A percentile compares a stretch with the other conserved stretches of the same genome.
Conservation (phyloP, 2,329 filamentous ascomycete species). For the Trichophyton equinum region DNA sequence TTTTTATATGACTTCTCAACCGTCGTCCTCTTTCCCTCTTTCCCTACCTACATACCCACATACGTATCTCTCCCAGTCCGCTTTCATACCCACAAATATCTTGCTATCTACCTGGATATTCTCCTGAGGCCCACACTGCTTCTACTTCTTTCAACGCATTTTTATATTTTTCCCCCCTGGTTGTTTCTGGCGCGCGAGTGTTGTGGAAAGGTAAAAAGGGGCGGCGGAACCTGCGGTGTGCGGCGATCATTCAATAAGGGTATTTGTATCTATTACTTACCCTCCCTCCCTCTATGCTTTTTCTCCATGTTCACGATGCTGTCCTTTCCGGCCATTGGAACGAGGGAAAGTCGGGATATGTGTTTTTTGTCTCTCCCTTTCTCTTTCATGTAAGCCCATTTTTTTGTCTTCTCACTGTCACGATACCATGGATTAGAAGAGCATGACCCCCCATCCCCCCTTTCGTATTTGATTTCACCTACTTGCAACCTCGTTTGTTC, state of each 20-base stretch:
- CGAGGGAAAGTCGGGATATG: background rate
- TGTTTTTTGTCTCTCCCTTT: background rate
- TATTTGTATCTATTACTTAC: background rate
- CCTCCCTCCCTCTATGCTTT: background rate
- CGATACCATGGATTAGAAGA: conserved; percentile 6
- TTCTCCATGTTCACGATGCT: background rate
- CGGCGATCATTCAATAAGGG: background rate
- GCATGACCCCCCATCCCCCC: background rate
- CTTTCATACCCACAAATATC: background rate
- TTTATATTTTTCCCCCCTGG: background rate
- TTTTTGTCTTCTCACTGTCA: conserved; percentile 2
- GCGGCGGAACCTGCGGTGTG: background rate
- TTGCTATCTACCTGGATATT: background rate
- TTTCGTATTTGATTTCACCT: background rate
- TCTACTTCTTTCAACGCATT: background rate
- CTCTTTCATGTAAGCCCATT: background rate
- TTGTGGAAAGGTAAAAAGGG: background rate
- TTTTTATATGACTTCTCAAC: background rate
- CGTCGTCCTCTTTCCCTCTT: background rate
- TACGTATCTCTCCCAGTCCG: background rate
- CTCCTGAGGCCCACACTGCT: background rate
- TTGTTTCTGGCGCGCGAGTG: conserved; percentile 1
- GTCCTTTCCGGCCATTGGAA: background rate
- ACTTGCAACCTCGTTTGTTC: background rate
- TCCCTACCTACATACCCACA: background rate